A percentile compares a stretch with the other conserved stretches of the same genome.
These are phyloP conservation scores for Periglandula ipomoeae DNA, from an alignment of 2,329 filamentous ascomycete species.

Conservation along the genomic window DNA sequence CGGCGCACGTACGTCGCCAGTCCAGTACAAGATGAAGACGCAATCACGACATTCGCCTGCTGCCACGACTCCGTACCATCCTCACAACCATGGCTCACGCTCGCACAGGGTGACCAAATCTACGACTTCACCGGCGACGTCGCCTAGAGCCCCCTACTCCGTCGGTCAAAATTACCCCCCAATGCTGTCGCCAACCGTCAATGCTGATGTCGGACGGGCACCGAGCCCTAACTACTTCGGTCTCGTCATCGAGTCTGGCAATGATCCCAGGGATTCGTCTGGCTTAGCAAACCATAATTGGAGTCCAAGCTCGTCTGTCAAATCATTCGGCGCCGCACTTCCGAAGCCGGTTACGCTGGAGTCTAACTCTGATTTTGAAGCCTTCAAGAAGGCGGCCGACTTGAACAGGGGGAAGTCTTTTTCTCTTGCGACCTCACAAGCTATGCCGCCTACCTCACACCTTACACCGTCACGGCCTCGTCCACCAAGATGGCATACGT, in stretches of 20 bases:
- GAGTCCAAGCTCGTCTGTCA: conserved; percentile 62
- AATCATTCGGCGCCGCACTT: conserved; percentile 58
- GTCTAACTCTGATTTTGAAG: conserved; percentile 73
- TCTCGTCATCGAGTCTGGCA: conserved; percentile 53
- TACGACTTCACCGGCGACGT: conserved; percentile 43
- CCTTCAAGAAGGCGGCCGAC: conserved; percentile 66
- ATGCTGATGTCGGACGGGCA: conserved; percentile 29
- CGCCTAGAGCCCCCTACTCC: conserved; percentile 42
- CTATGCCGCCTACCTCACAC: conserved; percentile 26
- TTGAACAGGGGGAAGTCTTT: conserved; percentile 40
- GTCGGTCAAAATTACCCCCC: conserved; percentile 47
- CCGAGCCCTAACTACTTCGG: conserved; percentile 84
- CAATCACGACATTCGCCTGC: conserved; percentile 27
- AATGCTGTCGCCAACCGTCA: conserved; percentile 34
- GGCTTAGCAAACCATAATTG: conserved; percentile 61
- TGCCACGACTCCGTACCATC: conserved; percentile 24
- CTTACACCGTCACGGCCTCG: conserved; percentile 29
- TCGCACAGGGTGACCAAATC: conserved; percentile 29
- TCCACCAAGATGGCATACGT: conserved; percentile 38
- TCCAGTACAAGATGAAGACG: conserved; percentile 40
- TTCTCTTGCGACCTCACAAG: conserved; percentile 38
- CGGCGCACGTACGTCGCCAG: conserved; percentile 22
- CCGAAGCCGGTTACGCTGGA: conserved; percentile 64
- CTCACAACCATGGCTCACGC: conserved; percentile 33
- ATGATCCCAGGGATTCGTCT: conserved; percentile 54